phyloP scores from a whole-genome alignment of 345 rosid genomes.

The Turritis glabra region DNA sequence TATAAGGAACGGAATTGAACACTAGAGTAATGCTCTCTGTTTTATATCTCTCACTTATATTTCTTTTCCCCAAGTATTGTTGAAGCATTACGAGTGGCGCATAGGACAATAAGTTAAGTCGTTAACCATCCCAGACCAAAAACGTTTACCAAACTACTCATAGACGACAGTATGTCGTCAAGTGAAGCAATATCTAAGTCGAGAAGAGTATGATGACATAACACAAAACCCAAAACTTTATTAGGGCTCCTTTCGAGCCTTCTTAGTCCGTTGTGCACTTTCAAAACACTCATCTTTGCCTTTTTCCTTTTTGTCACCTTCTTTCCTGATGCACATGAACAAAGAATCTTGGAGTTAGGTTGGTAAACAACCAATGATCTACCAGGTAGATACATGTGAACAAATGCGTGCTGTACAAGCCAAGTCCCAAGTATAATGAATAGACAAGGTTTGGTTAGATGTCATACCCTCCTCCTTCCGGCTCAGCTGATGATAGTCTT shows the following conservation, averaged over 20 bases:
- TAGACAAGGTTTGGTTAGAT: constrained; percentile 7
- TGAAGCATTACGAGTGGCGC: neutral
- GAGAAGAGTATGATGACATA: neutral
- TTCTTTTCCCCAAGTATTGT: neutral
- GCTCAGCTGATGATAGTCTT: constrained; percentile 25
- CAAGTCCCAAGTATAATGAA: neutral
- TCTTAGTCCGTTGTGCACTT: constrained; percentile 1
- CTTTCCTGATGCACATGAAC: constrained; percentile 23
- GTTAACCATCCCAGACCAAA: neutral
- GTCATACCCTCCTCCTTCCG: constrained; percentile 12
- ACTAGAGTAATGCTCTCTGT: neutral
- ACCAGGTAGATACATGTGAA: neutral
- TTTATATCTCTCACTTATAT: neutral
- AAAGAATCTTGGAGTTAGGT: constrained; percentile 4
- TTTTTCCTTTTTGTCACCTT: neutral
- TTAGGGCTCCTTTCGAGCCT: neutral
- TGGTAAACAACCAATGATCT: neutral
- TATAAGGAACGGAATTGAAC: neutral
- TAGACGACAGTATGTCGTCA: neutral
- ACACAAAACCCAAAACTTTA: neutral
- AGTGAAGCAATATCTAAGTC: neutral
- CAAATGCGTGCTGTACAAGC: neutral
- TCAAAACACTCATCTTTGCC: constrained; percentile 1
- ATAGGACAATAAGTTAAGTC: neutral
- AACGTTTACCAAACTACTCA: neutral